Percentiles rank a stretch among this genome's conserved stretches.
phyloP scores from a whole-genome alignment of 495 filamentous ascomycete species.

The Lindgomyces ingoldianus region DNA sequence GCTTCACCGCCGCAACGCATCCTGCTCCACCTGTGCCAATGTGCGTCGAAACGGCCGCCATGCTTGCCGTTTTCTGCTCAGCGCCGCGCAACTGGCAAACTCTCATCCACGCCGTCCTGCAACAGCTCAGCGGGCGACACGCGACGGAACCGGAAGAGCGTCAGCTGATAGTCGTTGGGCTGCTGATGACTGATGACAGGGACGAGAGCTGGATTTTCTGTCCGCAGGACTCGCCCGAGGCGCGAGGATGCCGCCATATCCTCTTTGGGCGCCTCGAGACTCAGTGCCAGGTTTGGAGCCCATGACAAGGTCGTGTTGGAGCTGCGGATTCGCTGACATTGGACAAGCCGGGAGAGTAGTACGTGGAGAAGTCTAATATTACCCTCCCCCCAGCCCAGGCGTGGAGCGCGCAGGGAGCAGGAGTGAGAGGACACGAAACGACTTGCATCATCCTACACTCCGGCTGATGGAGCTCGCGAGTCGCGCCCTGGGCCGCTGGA shows the following conservation, averaged over 20 bases:
- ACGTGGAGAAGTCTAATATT: no score
- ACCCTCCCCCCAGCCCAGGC: no score
- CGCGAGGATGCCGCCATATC: no score
- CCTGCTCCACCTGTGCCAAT: conserved; percentile 1
- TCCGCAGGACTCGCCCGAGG: no score
- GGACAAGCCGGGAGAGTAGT: no score
- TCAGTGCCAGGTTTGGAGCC: no score
- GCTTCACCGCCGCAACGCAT: conserved; percentile 32
- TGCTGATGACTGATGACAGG: conserved; percentile 1
- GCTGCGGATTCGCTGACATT: no score
- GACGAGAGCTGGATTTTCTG: no score
- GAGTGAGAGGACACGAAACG: neutral
- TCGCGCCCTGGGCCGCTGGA: conserved; percentile 14
- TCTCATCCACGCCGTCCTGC: conserved; percentile 4
- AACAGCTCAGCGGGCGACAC: conserved; percentile 26
- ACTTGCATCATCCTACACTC: neutral
- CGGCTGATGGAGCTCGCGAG: conserved; percentile 10
- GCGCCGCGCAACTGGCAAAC: conserved; percentile 16
- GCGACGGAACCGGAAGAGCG: conserved; percentile 27
- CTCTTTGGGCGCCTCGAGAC: no score
- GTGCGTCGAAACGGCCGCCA: conserved; percentile 27
- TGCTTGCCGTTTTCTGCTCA: conserved; percentile 27
- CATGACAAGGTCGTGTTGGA: no score
- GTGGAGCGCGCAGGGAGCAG: neutral
- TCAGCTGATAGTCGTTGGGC: neutral